A percentile compares a stretch with the other conserved stretches of the same genome.
Evolutionary conservation across 1,139 yeast species (phyloP).

Genomic region (Saccharomyces hybrid): DNA sequence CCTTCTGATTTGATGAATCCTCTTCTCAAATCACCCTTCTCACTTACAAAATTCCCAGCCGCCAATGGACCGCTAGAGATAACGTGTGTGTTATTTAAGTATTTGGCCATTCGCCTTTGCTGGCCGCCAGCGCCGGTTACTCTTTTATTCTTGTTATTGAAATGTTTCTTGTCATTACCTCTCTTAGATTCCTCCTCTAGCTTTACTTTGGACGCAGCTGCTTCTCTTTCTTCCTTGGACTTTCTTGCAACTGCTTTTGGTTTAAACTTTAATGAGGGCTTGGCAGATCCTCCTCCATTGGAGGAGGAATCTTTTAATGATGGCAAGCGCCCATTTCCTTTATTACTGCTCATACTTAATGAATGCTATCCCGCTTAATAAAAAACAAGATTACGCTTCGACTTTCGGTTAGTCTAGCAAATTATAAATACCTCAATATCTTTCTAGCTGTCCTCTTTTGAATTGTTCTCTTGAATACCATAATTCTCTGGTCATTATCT

Average conservation of each 20-base stretch:
- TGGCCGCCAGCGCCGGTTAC: conserved; percentile 33
- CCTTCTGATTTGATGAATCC: conserved; percentile 25
- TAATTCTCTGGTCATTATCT: not conserved
- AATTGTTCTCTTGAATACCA: not conserved
- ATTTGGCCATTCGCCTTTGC: conserved; percentile 35
- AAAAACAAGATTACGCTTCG: not conserved
- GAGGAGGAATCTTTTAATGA: conserved; percentile 23
- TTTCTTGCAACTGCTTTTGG: conserved; percentile 81
- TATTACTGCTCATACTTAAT: not conserved
- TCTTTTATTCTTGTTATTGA: conserved; percentile 29
- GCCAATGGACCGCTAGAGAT: conserved; percentile 68
- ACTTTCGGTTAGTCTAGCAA: not conserved
- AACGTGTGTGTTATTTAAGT: conserved; percentile 56
- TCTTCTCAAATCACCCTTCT: conserved; percentile 16
- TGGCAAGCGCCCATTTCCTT: conserved; percentile 28
- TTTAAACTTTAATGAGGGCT: conserved; percentile 56
- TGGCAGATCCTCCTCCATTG: conserved; percentile 26
- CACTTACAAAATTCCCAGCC: conserved; percentile 48
- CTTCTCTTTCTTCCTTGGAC: conserved; percentile 73
- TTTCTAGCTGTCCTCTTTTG: not conserved
- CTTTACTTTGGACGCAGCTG: conserved; percentile 57
- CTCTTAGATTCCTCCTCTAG: conserved; percentile 26
- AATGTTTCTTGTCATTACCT: conserved; percentile 23
- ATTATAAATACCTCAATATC: not conserved
- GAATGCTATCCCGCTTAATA: not conserved